A percentile compares a stretch with the other conserved stretches of the same genome.
These are phyloP conservation scores for Trichopus zeylanicus DNA, from an alignment of 116 monocot genomes.

Conservation along the genomic window DNA sequence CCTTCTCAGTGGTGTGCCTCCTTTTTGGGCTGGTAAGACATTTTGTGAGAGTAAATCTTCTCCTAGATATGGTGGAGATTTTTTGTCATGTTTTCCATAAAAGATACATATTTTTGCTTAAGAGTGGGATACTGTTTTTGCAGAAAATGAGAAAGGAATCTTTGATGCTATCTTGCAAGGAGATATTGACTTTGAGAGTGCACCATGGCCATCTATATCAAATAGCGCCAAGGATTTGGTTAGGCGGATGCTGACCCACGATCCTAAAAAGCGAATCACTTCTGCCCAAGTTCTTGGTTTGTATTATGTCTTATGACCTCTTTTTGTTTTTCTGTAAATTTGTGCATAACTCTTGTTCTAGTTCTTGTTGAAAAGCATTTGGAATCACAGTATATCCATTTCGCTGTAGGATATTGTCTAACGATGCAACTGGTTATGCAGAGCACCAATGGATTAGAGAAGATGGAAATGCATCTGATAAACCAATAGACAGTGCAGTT, in stretches of 20 bases:
- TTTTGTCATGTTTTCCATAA: no score
- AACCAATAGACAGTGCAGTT: slow-evolving; percentile 57
- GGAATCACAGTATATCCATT: background rate
- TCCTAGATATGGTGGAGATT: no score
- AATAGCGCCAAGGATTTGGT: slow-evolving; percentile 67
- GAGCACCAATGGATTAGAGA: slow-evolving; percentile 77
- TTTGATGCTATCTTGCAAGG: slow-evolving; percentile 60
- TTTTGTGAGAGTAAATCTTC: no score
- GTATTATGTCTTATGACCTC: background rate
- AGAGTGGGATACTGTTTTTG: background rate
- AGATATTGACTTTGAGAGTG: slow-evolving; percentile 51
- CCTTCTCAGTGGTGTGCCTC: slow-evolving; percentile 73
- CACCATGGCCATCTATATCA: slow-evolving; percentile 79
- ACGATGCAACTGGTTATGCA: slow-evolving; percentile 5
- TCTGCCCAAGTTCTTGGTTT: slow-evolving; percentile 59
- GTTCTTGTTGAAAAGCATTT: background rate
- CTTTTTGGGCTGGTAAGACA: slow-evolving; percentile 72
- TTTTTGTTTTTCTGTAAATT: background rate
- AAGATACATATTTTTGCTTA: no score
- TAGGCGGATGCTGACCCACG: slow-evolving; percentile 52
- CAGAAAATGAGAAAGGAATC: slow-evolving; percentile 69
- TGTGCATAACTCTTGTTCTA: background rate
- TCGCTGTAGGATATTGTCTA: background rate
- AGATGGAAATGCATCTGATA: slow-evolving; percentile 67
- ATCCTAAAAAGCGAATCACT: slow-evolving; percentile 59